These are phyloP conservation scores for Crithidia expoeki DNA, from an alignment of 208 protist genomes.

Conservation along the genomic window DNA sequence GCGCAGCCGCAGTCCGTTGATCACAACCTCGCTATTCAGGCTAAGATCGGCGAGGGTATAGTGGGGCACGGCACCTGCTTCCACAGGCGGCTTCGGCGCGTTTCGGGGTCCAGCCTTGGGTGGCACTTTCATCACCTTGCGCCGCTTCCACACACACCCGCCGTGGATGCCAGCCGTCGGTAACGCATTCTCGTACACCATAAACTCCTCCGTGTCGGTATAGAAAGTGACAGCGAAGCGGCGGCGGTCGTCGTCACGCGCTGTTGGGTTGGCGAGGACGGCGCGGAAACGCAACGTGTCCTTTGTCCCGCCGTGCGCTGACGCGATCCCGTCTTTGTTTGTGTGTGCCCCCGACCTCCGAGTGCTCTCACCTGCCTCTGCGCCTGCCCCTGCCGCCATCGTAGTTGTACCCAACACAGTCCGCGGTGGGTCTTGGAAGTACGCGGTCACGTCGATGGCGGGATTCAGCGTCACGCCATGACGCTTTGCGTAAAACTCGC, in stretches of 20 bases:
- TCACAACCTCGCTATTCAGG: conserved; percentile 66
- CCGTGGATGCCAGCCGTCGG: conserved; percentile 76
- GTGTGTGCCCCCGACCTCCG: conserved; percentile 21
- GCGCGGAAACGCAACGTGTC: conserved; percentile 82
- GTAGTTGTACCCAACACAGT: conserved; percentile 36
- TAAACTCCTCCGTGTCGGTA: conserved; percentile 90
- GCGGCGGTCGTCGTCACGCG: conserved; percentile 55
- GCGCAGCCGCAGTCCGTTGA: conserved; percentile 75
- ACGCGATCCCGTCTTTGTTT: not conserved
- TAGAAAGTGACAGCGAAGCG: conserved; percentile 86
- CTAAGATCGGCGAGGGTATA: conserved; percentile 75
- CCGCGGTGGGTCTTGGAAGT: conserved; percentile 31
- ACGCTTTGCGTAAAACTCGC: conserved; percentile 81
- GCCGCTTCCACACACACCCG: conserved; percentile 83
- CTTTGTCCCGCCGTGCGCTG: conserved; percentile 8
- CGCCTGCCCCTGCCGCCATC: conserved; percentile 38
- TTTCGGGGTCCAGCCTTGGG: conserved; percentile 44
- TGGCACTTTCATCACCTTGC: conserved; percentile 61
- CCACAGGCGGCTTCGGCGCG: conserved; percentile 27
- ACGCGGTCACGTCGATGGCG: conserved; percentile 59
- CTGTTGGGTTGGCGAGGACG: conserved; percentile 51
- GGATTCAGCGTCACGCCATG: conserved; percentile 56
- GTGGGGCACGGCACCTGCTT: conserved; percentile 28
- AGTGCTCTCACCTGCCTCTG: conserved; percentile 15
- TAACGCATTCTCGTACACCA: conserved; percentile 70